Base-by-base conservation (phyloP, 177 flowering plant species). In the Vitis hybrid region DNA sequence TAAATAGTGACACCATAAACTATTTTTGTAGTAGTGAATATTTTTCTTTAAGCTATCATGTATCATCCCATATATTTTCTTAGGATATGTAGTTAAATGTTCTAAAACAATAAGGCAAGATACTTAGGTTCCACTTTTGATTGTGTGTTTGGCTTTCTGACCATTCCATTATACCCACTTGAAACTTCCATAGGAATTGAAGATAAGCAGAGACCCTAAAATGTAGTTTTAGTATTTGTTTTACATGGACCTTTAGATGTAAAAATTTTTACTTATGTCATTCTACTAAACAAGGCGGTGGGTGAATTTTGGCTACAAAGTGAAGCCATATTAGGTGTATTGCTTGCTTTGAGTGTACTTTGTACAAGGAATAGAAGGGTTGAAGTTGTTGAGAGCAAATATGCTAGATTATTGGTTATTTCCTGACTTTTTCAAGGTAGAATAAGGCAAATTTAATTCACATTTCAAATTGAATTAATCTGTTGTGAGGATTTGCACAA, bases 161-260 rank as follows among this genome's bases (percentile, higher is more conserved):
- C 88, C 90, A 90, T 87, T 75, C 97, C 94, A 78, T 91, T 86
- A 76, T 90, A 91, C 52, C 97, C 94, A 77, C 83, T 84, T 35
- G 94, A 90, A 63, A 83, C 80, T 68, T 84, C 90, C 66, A 80
- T 21, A 41, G 9, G 8, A 41, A 41, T 5, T 61, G 94, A 76
- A 60, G 91, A 76, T 77, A 87, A 67, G 24, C 83, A 88, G 49
- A 83, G 72, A 60, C 91, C 92, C 97, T 92, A 82, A n/a, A 69
- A 59, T 60, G 24, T 15, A 63, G 11, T 21, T 32, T 59, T 49
- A 68, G 59, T 72, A 30, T 69, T 18, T 53, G 55, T 14, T n/a
- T 66, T 21, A 17, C 55, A 35, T 64, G 27, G 11, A 63, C 48
- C 46, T 69, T 60, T 18, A 58, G 17, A 14, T 54, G 49, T 11